Conservation (phyloP, 148 eudicot species). For the Vaccinium darrowii region DNA sequence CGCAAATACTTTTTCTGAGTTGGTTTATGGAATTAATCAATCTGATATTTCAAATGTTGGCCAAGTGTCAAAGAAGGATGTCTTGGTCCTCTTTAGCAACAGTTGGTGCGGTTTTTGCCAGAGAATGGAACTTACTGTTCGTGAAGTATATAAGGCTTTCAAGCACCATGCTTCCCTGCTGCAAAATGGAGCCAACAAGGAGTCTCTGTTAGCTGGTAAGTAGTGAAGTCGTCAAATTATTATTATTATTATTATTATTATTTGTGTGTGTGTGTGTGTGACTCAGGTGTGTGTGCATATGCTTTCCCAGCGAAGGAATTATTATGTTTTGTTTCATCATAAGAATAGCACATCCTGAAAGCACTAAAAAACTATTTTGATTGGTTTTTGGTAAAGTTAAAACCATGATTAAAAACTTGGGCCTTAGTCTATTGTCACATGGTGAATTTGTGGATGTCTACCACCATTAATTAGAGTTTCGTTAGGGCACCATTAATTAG, state of each 20-base stretch:
- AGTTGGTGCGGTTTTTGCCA: slow-evolving; percentile 95
- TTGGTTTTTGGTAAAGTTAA: not conserved
- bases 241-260: too few relatives aligned
- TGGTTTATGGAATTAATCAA: slow-evolving; percentile 58
- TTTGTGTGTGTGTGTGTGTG: too few relatives aligned
- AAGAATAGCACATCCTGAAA: not conserved
- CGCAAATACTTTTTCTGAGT: slow-evolving; percentile 52
- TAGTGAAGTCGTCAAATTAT: not conserved
- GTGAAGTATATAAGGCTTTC: slow-evolving; percentile 73
- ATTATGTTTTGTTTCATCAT: not conserved
- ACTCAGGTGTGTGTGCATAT: not conserved
- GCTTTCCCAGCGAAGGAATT: not conserved
- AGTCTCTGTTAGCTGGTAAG: slow-evolving; percentile 45
- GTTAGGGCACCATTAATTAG: slow-evolving; percentile 2
- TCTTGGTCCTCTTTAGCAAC: slow-evolving; percentile 76
- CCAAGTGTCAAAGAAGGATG: slow-evolving; percentile 55
- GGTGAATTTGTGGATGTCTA: not conserved
- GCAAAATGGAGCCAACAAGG: slow-evolving; percentile 34
- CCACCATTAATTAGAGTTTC: not conserved
- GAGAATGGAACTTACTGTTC: slow-evolving; percentile 79
- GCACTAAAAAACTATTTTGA: not conserved
- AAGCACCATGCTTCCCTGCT: slow-evolving; percentile 50
- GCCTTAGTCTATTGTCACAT: not conserved
- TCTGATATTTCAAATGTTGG: slow-evolving; percentile 36
- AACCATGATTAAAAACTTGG: not conserved